These are phyloP conservation scores for Anthracocystis setariae DNA, from an alignment of 1,284 basidiomycete species.

Conservation along the genomic window DNA sequence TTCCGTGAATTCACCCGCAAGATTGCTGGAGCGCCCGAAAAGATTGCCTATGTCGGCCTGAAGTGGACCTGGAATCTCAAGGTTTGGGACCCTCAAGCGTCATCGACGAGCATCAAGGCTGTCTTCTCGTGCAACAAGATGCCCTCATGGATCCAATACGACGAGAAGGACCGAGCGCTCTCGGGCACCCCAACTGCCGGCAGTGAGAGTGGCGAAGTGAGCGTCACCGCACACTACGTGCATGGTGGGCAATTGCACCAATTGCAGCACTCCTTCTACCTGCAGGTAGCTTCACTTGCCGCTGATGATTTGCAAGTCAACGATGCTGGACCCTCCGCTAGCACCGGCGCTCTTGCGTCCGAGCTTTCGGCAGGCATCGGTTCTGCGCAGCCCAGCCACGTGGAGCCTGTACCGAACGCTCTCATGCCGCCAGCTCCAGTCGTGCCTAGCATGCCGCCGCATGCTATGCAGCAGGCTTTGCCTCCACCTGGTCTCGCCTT, in stretches of 20 bases:
- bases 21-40: slow-evolving; percentile 63
- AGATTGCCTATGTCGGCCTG: slow-evolving; percentile 75
- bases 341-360: slow-evolving; percentile 12
- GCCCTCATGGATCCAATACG: slow-evolving; percentile 88
- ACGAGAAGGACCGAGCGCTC: slow-evolving; percentile 71
- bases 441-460: slow-evolving; percentile 21
- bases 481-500: slow-evolving; percentile 33
- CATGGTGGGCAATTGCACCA: slow-evolving; percentile 60
- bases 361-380: slow-evolving; percentile 13
- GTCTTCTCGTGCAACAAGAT: slow-evolving; percentile 81
- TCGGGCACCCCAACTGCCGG: slow-evolving; percentile 53
- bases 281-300: slow-evolving; percentile 50
- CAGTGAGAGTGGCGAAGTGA: slow-evolving; percentile 54
- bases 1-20: slow-evolving; percentile 85
- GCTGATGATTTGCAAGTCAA: slow-evolving; percentile 35
- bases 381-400: slow-evolving; percentile 1
- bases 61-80: slow-evolving; percentile 93
- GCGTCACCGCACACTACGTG: slow-evolving; percentile 60
- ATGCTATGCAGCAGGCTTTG: slow-evolving; percentile 20
- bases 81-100: slow-evolving; percentile 91
- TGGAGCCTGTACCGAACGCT: neutral
- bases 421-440: slow-evolving; percentile 8
- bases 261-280: slow-evolving; percentile 60
- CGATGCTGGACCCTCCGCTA: slow-evolving; percentile 30
- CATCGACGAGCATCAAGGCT: slow-evolving; percentile 73